phyloP scores from a whole-genome alignment of 2,329 filamentous ascomycete species.

The Daldinia eschscholtzii region DNA sequence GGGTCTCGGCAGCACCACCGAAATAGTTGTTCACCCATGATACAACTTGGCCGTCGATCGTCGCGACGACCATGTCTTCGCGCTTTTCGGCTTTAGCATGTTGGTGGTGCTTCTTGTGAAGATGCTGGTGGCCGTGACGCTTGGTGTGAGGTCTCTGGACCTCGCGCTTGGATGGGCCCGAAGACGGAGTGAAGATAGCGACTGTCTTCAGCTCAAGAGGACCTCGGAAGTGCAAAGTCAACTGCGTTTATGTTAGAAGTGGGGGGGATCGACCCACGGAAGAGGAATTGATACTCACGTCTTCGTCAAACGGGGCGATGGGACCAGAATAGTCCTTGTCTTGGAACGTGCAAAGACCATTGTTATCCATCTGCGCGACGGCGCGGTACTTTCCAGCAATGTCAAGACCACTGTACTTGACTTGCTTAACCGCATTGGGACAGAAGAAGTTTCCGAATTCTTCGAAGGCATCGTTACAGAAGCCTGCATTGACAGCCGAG shows the following conservation, averaged over 20 bases:
- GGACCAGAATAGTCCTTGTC: slow-evolving; percentile 68
- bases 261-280: background rate
- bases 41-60: slow-evolving; percentile 68
- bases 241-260: slow-evolving; percentile 57
- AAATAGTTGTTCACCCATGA: slow-evolving; percentile 71
- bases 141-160: slow-evolving; percentile 50
- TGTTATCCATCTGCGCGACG: slow-evolving; percentile 70
- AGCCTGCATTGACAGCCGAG: slow-evolving; percentile 46
- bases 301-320: slow-evolving; percentile 76
- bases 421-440: slow-evolving; percentile 65
- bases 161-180: slow-evolving; percentile 53
- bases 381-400: slow-evolving; percentile 72
- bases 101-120: slow-evolving; percentile 60
- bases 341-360: slow-evolving; percentile 66
- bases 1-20: slow-evolving; percentile 50
- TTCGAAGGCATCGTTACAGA: slow-evolving; percentile 45
- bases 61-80: slow-evolving; percentile 66
- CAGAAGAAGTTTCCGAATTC: slow-evolving; percentile 50
- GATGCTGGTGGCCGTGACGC: slow-evolving; percentile 65
- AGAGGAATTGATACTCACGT: slow-evolving; percentile 63
- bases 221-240: slow-evolving; percentile 80
- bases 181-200: slow-evolving; percentile 74
- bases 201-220: slow-evolving; percentile 75
- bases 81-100: slow-evolving; percentile 61
- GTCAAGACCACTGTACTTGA: slow-evolving; percentile 75